phyloP scores from a whole-genome alignment of 768 basidiomycete genomes.

The Termitomyces bulborhizus region DNA sequence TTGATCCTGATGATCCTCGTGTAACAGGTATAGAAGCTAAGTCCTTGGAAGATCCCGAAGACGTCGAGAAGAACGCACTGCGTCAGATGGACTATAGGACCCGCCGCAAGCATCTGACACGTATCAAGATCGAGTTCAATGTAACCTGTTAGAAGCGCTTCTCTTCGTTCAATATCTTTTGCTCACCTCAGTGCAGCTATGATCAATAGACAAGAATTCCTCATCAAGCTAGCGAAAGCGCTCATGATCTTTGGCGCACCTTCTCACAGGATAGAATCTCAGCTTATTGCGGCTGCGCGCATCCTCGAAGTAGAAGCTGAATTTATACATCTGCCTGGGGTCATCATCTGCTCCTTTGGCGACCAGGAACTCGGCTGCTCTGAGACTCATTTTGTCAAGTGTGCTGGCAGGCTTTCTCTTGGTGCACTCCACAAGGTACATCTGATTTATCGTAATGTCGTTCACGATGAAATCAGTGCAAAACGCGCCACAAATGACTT shows the following conservation, averaged over 20 bases:
- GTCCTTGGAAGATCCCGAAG: slow-evolving; percentile 52
- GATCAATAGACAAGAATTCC: slow-evolving; percentile 75
- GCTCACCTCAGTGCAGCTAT: slow-evolving; percentile 45
- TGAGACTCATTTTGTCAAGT: slow-evolving; percentile 86
- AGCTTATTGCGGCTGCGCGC: slow-evolving; percentile 80
- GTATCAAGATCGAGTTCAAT: slow-evolving; percentile 69
- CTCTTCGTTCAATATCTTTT: background rate
- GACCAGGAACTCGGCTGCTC: slow-evolving; percentile 87
- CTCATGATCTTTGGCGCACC: slow-evolving; percentile 92
- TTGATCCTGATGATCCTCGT: slow-evolving; percentile 71
- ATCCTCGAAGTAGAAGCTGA: slow-evolving; percentile 90
- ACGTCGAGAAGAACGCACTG: slow-evolving; percentile 54
- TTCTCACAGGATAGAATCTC: slow-evolving; percentile 90
- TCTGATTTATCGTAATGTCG: slow-evolving; percentile 76
- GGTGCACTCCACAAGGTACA: slow-evolving; percentile 85
- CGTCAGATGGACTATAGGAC: slow-evolving; percentile 63
- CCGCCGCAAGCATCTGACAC: slow-evolving; percentile 59
- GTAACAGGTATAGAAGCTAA: slow-evolving; percentile 51
- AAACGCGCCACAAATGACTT: slow-evolving; percentile 64
- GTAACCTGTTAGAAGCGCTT: slow-evolving; percentile 46
- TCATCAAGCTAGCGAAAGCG: slow-evolving; percentile 79
- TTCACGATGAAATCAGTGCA: slow-evolving; percentile 90
- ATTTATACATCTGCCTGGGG: slow-evolving; percentile 78
- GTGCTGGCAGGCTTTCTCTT: slow-evolving; percentile 68
- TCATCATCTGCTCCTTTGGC: slow-evolving; percentile 85